A percentile compares a stretch with the other conserved stretches of the same genome.
These are phyloP conservation scores for Cyberlindnera veronae DNA, from an alignment of 805 yeast genomes.

Conservation along the genomic window DNA sequence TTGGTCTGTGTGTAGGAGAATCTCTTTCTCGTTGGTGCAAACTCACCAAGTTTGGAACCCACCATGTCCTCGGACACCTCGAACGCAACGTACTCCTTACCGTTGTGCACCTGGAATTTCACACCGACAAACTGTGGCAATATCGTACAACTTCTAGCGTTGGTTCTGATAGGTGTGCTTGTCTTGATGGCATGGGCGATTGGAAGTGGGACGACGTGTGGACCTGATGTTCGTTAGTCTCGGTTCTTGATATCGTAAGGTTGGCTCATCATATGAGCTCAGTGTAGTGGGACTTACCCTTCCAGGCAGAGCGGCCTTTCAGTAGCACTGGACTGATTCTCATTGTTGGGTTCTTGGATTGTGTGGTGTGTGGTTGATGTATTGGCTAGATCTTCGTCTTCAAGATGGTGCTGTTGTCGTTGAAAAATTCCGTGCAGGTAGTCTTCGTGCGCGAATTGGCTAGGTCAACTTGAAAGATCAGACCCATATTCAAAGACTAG, in stretches of 20 bases:
- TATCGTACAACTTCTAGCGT: conserved; percentile 91
- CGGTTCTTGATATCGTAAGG: neutral
- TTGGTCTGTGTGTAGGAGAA: conserved; percentile 78
- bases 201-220: conserved; percentile 94
- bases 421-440: neutral
- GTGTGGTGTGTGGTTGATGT: too few relatives aligned
- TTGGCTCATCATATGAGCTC: neutral
- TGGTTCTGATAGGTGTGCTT: conserved; percentile 89
- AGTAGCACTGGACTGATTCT: conserved; percentile 37
- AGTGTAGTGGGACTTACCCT: conserved; percentile 34
- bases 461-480: too few relatives aligned
- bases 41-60: conserved; percentile 92
- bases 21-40: conserved; percentile 89
- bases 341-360: too few relatives aligned
- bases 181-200: conserved; percentile 76
- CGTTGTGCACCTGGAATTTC: conserved; percentile 93
- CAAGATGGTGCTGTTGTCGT: neutral
- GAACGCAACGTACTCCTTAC: conserved; percentile 86
- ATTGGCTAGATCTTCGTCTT: too few relatives aligned
- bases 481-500: too few relatives aligned
- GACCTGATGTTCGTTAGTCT: conserved; percentile 46
- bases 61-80: conserved; percentile 94
- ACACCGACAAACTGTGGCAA: conserved; percentile 95
- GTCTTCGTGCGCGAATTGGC: too few relatives aligned
- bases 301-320: conserved; percentile 56